Percentiles rank a stretch among this genome's conserved stretches.
Conservation (phyloP, 2,329 filamentous ascomycete genomes). For the Dichotomopilus funicola region DNA sequence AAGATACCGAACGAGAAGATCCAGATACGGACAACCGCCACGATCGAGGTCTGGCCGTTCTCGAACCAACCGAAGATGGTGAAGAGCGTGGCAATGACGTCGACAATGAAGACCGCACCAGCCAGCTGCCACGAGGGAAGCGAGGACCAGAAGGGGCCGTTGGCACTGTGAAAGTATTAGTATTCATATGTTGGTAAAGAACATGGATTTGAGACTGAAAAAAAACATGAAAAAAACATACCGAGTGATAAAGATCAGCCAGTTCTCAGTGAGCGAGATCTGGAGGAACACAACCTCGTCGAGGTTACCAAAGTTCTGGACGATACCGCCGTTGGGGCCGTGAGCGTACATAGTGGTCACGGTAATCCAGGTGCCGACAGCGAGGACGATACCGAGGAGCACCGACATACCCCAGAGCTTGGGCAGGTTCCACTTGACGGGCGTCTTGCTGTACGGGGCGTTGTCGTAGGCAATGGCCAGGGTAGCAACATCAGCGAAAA, state of each 20-base stretch:
- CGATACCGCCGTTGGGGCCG: constrained; percentile 69
- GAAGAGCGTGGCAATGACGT: constrained; percentile 80
- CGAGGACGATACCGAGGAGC: constrained; percentile 72
- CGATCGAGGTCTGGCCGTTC: constrained; percentile 62
- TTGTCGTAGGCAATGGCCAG: constrained; percentile 92
- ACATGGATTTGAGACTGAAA: neutral
- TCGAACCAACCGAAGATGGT: constrained; percentile 80
- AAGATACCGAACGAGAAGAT: constrained; percentile 88
- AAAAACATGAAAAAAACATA: constrained; percentile 17
- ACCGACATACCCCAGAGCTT: constrained; percentile 93
- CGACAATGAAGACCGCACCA: constrained; percentile 72
- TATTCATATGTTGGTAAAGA: neutral
- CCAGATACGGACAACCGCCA: constrained; percentile 83
- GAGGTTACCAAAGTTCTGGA: constrained; percentile 78
- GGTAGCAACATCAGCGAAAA: constrained; percentile 89
- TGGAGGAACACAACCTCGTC: constrained; percentile 83
- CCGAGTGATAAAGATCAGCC: constrained; percentile 90
- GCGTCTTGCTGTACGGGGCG: constrained; percentile 75
- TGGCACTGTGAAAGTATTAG: constrained; percentile 48
- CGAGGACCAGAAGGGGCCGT: constrained; percentile 87
- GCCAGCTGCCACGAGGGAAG: constrained; percentile 79
- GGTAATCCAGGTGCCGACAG: constrained; percentile 80
- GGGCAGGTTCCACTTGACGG: constrained; percentile 92
- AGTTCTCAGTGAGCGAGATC: constrained; percentile 88
- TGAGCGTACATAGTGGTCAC: constrained; percentile 73